Evolutionary conservation across 1,284 basidiomycete genomes (phyloP).

Genomic region (Chiua sp.): DNA sequence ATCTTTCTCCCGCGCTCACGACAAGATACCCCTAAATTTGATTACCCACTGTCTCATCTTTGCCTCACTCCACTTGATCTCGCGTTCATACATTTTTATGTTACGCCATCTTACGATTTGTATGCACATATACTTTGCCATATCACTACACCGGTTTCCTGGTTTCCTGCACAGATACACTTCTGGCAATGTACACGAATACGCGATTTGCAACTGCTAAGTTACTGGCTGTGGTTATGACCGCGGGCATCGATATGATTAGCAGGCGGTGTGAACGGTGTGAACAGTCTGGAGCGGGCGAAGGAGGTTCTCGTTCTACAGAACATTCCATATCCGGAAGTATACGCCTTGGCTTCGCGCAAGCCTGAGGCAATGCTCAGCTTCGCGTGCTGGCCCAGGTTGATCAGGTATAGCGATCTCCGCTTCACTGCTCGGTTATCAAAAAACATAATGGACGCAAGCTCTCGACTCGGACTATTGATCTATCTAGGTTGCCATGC

Average conservation of each 20-base stretch:
- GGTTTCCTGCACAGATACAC: slow-evolving; percentile 13
- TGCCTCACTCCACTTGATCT: slow-evolving; percentile 15
- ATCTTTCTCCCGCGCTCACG: slow-evolving; percentile 14
- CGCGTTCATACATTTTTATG: slow-evolving; percentile 17
- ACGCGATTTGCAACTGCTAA: slow-evolving; percentile 16
- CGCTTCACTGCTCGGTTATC: slow-evolving; percentile 21
- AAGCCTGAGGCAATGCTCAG: slow-evolving; percentile 23
- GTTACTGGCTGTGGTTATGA: slow-evolving; percentile 14
- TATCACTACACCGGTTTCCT: slow-evolving; percentile 10
- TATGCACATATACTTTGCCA: slow-evolving; percentile 34
- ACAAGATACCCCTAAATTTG: slow-evolving; percentile 39
- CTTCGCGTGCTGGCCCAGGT: slow-evolving; percentile 13
- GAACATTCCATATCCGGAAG: slow-evolving; percentile 38
- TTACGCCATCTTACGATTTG: slow-evolving; percentile 35
- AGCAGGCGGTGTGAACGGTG: slow-evolving; percentile 14
- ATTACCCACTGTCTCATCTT: slow-evolving; percentile 35
- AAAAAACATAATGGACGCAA: slow-evolving; percentile 8
- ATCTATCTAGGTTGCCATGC: slow-evolving; percentile 26
- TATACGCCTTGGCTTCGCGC: slow-evolving; percentile 3
- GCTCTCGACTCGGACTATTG: slow-evolving; percentile 7
- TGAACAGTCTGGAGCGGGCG: slow-evolving; percentile 1
- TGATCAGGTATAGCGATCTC: slow-evolving; percentile 18
- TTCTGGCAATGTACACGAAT: slow-evolving; percentile 17
- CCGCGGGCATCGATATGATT: slow-evolving; percentile 20
- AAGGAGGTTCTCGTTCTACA: slow-evolving; percentile 25